Evolutionary conservation across 1,139 yeast species (phyloP).

Genomic region (Candida buenavistaensis): DNA sequence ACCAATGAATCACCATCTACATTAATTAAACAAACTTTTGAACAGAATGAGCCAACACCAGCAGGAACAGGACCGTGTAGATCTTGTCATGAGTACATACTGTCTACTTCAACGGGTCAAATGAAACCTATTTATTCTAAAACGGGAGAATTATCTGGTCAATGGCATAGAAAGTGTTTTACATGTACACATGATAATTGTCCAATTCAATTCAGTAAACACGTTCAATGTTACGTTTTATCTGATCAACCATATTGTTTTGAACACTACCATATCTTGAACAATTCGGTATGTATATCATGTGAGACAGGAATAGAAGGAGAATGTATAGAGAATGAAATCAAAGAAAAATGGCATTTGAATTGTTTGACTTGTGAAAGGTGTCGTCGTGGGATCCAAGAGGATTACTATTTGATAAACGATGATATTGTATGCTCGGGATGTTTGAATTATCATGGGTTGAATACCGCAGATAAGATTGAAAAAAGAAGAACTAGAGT

Average conservation of each 20-base stretch:
- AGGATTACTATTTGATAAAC: slow-evolving; percentile 58
- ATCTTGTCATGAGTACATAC: slow-evolving; percentile 51
- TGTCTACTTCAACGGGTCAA: slow-evolving; percentile 47
- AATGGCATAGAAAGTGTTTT: slow-evolving; percentile 92
- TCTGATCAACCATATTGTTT: slow-evolving; percentile 82
- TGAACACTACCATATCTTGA: slow-evolving; percentile 74
- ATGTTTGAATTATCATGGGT: slow-evolving; percentile 30
- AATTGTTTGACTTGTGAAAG: slow-evolving; percentile 59
- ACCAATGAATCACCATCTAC: slow-evolving; percentile 15
- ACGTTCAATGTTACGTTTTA: slow-evolving; percentile 74
- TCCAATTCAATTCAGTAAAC: slow-evolving; percentile 52
- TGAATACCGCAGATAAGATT: slow-evolving; percentile 34
- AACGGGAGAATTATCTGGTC: slow-evolving; percentile 82
- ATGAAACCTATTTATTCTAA: slow-evolving; percentile 62
- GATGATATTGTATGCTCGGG: slow-evolving; percentile 45
- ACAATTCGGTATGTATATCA: slow-evolving; percentile 69
- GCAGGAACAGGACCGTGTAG: slow-evolving; percentile 80
- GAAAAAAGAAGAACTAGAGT: slow-evolving; percentile 47
- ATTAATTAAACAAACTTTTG: slow-evolving; percentile 8
- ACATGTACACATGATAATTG: slow-evolving; percentile 58
- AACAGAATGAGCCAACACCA: background rate
- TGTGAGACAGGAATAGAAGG: slow-evolving; percentile 88
- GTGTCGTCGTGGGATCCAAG: slow-evolving; percentile 48
- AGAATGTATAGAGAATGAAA: slow-evolving; percentile 78
- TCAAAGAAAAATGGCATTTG: slow-evolving; percentile 64